These are phyloP conservation scores for Rhizoclosmatium globosum DNA, from an alignment of 192 early-diverging fungal genomes.

Conservation along the genomic window DNA sequence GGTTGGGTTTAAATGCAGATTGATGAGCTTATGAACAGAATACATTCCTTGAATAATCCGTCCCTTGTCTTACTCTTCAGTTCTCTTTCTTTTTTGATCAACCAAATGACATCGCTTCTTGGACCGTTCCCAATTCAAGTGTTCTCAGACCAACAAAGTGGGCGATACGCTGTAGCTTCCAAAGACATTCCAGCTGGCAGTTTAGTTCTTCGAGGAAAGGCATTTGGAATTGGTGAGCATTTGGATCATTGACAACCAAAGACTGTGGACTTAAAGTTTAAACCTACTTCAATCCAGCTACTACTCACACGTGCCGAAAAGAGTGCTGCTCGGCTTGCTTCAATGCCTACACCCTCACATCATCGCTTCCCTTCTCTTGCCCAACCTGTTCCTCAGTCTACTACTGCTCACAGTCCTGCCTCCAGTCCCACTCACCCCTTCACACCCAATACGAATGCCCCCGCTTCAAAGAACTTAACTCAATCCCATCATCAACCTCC, in stretches of 20 bases:
- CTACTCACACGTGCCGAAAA: constrained; percentile 8
- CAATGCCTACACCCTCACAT: not conserved
- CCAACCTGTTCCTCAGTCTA: constrained; percentile 9
- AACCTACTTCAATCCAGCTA: constrained; percentile 6
- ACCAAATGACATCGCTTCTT: not conserved
- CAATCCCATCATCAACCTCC: not conserved
- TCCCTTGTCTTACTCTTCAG: too few species aligned
- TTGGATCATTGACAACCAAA: not conserved
- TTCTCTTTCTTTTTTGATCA: not conserved
- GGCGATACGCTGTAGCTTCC: constrained; percentile 12
- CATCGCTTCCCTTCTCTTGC: constrained; percentile 20
- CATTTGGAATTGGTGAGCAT: constrained; percentile 27
- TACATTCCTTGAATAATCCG: not conserved
- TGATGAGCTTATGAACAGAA: not conserved
- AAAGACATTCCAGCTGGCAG: not conserved
- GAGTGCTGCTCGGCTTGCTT: constrained; percentile 22
- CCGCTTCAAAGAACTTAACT: constrained; percentile 1
- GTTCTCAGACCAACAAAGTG: not conserved
- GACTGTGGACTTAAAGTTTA: not conserved
- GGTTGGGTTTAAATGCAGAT: not conserved
- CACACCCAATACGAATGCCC: constrained; percentile 28
- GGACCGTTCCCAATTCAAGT: not conserved
- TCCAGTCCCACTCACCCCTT: not conserved
- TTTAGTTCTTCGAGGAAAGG: constrained; percentile 11
- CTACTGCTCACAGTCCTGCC: constrained; percentile 17